Base-by-base conservation (phyloP, 202 grass and related monocot genomes). In the Setaria italica region DNA sequence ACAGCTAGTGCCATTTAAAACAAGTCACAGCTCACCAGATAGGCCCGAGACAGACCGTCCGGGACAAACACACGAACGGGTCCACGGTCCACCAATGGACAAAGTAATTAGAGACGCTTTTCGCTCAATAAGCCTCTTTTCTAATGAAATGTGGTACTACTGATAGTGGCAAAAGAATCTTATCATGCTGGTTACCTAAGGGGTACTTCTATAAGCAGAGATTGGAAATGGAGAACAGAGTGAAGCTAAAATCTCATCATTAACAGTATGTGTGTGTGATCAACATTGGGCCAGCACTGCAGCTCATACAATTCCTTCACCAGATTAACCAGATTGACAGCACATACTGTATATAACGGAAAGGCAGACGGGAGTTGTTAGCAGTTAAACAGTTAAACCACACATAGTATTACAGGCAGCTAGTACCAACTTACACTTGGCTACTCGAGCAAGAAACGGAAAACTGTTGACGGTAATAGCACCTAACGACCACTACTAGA, bases 381-480 rank as follows among this genome's bases (percentile, higher is more conserved):
- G 80, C 17, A 56, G 84, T 83, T 62, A 69, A 82, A 71, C 21
- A 34, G 80, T 77, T 46, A 53, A 78, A 75, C 8, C 80, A 80
- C 54, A 49, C 75, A 70, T 35, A 80, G 69, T 79, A 73, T 39
- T 76, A 74, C 57, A 56, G 20, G 55, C 60, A 75, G 20, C 60
- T 70, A 80, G 80, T 30, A 70, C 70, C 77, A 91, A 85, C 82
- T 85, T 73, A 88, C 89, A 91, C 37, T 87, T 72, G 19, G 45
- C 54, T 56, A 77, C 70, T 25, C 65, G 45, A 59, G 73, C 56
- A 81, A 63, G 11, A 77, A 82, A 82, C 54, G 8, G 50, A 90
- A 89, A 76, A 20, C 57, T 85, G 41, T 85, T 78, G 11, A 91
- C 72, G 49, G 41, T 67, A 60, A 72, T 2, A 85, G 32, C 30